phyloP scores from a whole-genome alignment of 2,329 filamentous ascomycete species.

The Metarhizium rileyi region DNA sequence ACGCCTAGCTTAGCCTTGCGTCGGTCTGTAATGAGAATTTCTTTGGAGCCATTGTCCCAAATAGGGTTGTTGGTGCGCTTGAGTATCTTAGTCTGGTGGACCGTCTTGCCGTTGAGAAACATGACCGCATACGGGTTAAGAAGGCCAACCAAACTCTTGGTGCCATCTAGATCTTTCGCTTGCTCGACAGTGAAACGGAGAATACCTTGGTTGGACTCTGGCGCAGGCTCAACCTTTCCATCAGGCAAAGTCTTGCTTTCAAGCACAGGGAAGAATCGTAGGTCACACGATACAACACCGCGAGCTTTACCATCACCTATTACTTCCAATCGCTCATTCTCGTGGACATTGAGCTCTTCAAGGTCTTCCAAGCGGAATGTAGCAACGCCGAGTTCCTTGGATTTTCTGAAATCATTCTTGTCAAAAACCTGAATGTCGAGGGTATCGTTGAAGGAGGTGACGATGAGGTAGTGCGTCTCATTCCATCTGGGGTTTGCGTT shows the following conservation, averaged over 20 bases:
- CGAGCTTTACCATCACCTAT: slow-evolving; percentile 75
- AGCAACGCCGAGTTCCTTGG: slow-evolving; percentile 84
- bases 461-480: slow-evolving; percentile 90
- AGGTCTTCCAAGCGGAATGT: slow-evolving; percentile 79
- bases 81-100: slow-evolving; percentile 81
- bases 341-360: slow-evolving; percentile 65
- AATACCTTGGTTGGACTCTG: slow-evolving; percentile 89
- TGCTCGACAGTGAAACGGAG: slow-evolving; percentile 88
- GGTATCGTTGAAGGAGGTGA: slow-evolving; percentile 82
- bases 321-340: slow-evolving; percentile 79
- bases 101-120: slow-evolving; percentile 82
- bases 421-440: slow-evolving; percentile 81
- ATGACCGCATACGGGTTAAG: slow-evolving; percentile 87
- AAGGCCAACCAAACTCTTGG: slow-evolving; percentile 81
- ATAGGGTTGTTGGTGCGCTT: slow-evolving; percentile 98
- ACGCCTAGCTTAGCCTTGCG: slow-evolving; percentile 84
- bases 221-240: slow-evolving; percentile 69
- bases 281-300: slow-evolving; percentile 68
- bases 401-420: slow-evolving; percentile 92
- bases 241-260: slow-evolving; percentile 62
- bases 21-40: slow-evolving; percentile 88
- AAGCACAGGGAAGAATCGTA: slow-evolving; percentile 93
- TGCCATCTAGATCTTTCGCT: slow-evolving; percentile 88
- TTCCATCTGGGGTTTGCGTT: slow-evolving; percentile 87
- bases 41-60: slow-evolving; percentile 86